Percentiles rank a stretch among this genome's conserved stretches.
These are phyloP conservation scores for Melanogaster broomeanus DNA, from an alignment of 768 basidiomycete genomes.

Conservation along the genomic window DNA sequence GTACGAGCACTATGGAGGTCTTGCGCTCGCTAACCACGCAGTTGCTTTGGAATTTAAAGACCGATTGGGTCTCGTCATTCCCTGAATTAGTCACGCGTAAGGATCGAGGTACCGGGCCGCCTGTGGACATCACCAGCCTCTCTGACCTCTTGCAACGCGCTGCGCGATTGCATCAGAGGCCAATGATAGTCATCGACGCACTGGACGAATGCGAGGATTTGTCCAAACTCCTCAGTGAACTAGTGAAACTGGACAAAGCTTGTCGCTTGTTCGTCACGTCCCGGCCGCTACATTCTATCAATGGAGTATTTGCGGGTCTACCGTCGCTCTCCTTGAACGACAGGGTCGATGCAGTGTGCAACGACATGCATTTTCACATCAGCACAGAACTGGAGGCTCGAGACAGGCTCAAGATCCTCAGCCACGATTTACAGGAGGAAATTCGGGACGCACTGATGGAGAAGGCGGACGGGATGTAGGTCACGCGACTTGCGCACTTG, in stretches of 20 bases:
- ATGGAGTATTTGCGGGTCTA: background rate
- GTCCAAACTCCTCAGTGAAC: background rate
- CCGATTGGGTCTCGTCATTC: conserved; percentile 1
- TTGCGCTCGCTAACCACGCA: conserved; percentile 5
- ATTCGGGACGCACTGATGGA: background rate
- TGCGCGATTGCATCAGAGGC: background rate
- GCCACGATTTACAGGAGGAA: background rate
- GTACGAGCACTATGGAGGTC: background rate
- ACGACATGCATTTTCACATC: background rate
- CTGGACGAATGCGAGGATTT: conserved; percentile 12
- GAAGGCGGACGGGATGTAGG: conserved; percentile 5
- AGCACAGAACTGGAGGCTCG: background rate
- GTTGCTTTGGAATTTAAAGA: background rate
- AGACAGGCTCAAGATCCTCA: background rate
- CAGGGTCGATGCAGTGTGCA: background rate
- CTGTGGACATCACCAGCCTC: background rate
- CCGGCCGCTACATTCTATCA: background rate
- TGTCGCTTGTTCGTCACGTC: conserved; percentile 8
- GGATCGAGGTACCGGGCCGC: background rate
- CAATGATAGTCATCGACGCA: conserved; percentile 10
- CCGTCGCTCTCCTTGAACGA: background rate
- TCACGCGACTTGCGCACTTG: background rate
- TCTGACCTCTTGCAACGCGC: background rate
- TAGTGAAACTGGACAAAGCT: background rate
- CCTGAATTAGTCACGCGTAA: conserved; percentile 1